phyloP scores from a whole-genome alignment of 257 asterid species.

The Capsicum pubescens region DNA sequence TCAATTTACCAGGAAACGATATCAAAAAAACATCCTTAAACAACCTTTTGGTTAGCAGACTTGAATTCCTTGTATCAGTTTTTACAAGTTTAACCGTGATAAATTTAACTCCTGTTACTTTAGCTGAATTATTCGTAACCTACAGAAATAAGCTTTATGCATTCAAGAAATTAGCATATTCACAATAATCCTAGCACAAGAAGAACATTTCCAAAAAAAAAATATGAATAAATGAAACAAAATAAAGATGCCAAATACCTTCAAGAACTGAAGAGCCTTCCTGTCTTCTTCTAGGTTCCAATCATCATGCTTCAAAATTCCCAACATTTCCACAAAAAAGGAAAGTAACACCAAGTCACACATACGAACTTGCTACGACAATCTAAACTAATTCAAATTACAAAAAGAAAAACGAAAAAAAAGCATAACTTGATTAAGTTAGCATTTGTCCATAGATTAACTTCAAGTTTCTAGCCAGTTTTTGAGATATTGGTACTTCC shows the following conservation, averaged over 20 bases:
- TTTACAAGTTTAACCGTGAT: not conserved
- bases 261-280: conserved; percentile 75
- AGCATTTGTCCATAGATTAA: no score
- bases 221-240: not conserved
- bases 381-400: not conserved
- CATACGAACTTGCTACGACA: not conserved
- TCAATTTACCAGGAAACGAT: not conserved
- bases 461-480: no score
- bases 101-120: not conserved
- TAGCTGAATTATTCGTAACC: not conserved
- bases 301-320: conserved; percentile 73
- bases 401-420: no score
- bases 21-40: not conserved
- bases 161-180: not conserved
- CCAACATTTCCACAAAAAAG: conserved; percentile 14
- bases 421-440: no score
- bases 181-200: not conserved
- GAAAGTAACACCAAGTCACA: not conserved
- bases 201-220: not conserved
- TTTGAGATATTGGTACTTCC: no score
- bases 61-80: not conserved
- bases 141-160: not conserved
- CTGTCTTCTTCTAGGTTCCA: conserved; percentile 88
- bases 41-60: not conserved
- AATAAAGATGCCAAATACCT: conserved; percentile 49